Evolutionary conservation across 768 basidiomycete species (phyloP), one percentile per base, ranked within the genome.

Genomic region (Phanerochaete carnosa): DNA sequence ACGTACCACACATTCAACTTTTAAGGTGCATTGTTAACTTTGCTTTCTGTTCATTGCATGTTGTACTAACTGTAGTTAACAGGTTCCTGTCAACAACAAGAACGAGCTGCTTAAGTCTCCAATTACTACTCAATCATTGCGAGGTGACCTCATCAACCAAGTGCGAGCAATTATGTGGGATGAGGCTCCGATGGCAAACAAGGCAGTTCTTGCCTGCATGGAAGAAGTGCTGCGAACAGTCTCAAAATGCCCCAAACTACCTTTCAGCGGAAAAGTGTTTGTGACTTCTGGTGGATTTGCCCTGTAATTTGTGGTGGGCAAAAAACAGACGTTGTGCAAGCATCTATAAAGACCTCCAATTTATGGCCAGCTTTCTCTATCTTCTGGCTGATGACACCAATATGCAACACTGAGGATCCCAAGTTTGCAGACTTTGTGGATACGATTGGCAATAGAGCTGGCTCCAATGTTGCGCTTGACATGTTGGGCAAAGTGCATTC

Each of bases 231-330:
- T 22, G 5, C 22, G 33, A 6, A 30, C 30, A 8, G 11, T 74
- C 28, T 74, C 68, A 66, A 46, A 62, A 3, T 71, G 65, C 55
- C 29, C 25, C 12, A 55, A 72, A 45, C 39, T 59, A 15, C 73
- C 72, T 0, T 80, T 79, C 67, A 76, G 76, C 1, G 76, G 74
- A 1, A 78, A 74, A 53, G 59, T 70, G 15, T 57, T 77, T 13
- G 76, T 0, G 77, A 78, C 62, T 79, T 79, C 62, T 64, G 77
- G 0, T 78, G 79, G 62, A 76, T 73, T 1, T 74, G 70, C 45
- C 79, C 78, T 19, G 75, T 79, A 15, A 66, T 79, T 19, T 55
- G 64, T 11, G 26, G 70, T 1, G 76, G 74, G 0, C 68, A 71
- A 0, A 66, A 68, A 15, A 33, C 58, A 0, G 65, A 75, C 28